Percentiles rank a stretch among this genome's conserved stretches.
Evolutionary conservation across 1,284 basidiomycete species (phyloP).

Genomic region (Cutaneotrichosporon cavernicola): DNA sequence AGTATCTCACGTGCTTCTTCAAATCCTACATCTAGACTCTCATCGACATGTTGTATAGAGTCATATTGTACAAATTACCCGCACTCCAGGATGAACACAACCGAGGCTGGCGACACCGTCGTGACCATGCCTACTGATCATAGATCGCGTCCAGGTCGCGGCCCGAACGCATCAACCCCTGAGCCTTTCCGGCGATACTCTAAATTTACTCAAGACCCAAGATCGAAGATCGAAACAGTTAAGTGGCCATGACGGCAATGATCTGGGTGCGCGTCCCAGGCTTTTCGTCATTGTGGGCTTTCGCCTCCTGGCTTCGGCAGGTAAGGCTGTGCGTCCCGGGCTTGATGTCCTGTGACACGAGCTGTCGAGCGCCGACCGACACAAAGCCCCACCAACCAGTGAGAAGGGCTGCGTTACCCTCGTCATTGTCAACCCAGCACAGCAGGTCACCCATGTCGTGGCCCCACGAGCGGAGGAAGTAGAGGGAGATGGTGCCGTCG

Average conservation of each 20-base stretch:
- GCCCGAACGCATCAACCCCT: no score
- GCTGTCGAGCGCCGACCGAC: background rate
- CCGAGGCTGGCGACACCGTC: background rate
- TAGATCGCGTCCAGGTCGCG: no score
- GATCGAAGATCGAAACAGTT: background rate
- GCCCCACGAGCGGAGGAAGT: constrained; percentile 12
- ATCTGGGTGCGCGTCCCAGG: background rate
- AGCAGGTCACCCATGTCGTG: constrained; percentile 14
- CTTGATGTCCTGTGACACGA: constrained; percentile 4
- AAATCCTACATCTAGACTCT: background rate
- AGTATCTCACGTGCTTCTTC: background rate
- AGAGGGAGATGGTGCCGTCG: constrained; percentile 11
- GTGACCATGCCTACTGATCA: no score
- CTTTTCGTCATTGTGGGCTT: background rate
- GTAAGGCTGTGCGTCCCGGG: constrained; percentile 13
- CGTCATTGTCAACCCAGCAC: constrained; percentile 21
- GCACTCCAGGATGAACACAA: background rate
- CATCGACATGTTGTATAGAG: background rate
- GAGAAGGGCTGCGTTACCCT: constrained; percentile 6
- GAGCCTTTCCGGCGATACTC: no score
- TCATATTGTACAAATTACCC: background rate
- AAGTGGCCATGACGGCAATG: constrained; percentile 8
- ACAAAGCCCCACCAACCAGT: constrained; percentile 8
- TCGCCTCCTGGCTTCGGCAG: constrained; percentile 12
- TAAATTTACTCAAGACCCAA: background rate